phyloP scores from a whole-genome alignment of 306 rosid species.

The Pyrus communis region DNA sequence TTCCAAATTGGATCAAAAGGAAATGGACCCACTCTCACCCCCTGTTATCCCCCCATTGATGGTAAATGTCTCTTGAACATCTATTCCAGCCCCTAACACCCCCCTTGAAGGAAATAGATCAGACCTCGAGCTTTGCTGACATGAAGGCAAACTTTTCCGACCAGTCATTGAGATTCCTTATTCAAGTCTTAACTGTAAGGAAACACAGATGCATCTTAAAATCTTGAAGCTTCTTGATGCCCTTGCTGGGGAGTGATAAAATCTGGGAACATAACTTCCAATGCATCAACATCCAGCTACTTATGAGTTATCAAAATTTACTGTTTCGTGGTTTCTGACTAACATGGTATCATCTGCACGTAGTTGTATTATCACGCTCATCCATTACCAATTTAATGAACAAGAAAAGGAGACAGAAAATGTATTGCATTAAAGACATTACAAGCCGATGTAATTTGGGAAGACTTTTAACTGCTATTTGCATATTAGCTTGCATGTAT shows the following conservation, averaged over 20 bases:
- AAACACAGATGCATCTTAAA: neutral
- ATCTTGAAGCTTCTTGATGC: neutral
- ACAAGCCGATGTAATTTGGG: neutral
- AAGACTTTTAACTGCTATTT: neutral
- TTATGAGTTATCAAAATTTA: neutral
- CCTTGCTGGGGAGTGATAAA: neutral
- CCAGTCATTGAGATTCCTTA: neutral
- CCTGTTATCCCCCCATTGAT: too few species aligned
- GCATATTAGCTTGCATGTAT: neutral
- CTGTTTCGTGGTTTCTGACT: neutral
- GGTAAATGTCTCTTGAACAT: too few species aligned
- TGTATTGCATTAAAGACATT: neutral
- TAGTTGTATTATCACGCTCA: neutral
- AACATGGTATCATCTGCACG: neutral
- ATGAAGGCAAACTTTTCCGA: too few species aligned
- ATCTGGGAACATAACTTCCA: neutral
- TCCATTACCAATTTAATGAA: neutral
- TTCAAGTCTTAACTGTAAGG: neutral
- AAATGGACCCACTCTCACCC: neutral
- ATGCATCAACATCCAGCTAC: neutral
- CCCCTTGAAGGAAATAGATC: neutral
- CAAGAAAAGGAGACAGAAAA: neutral
- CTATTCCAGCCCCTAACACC: too few species aligned
- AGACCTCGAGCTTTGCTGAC: neutral
- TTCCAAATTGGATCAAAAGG: neutral